Evolutionary conservation across 176 grass and related monocot genomes (phyloP).

Genomic region (Alloteropsis semialata): DNA sequence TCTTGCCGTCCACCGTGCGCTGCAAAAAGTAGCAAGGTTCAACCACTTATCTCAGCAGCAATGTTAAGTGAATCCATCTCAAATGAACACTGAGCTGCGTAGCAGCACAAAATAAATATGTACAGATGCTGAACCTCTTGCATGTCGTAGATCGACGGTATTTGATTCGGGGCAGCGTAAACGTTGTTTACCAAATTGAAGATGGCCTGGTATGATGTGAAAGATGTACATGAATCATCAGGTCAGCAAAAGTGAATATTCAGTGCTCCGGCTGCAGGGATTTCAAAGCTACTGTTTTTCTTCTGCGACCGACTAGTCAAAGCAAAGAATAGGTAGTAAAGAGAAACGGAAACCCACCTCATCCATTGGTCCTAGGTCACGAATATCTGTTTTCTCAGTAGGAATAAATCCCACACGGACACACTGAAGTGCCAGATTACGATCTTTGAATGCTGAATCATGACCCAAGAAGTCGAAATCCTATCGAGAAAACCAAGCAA

Average conservation of each 20-base stretch:
- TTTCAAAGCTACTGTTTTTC: background rate
- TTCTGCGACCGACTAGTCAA: background rate
- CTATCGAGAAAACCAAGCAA: slow-evolving; percentile 20
- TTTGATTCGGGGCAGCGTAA: slow-evolving; percentile 83
- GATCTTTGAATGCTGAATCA: slow-evolving; percentile 94
- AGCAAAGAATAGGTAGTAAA: background rate
- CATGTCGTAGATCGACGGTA: slow-evolving; percentile 76
- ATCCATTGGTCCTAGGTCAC: slow-evolving; percentile 88
- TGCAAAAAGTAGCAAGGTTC: slow-evolving; percentile 22
- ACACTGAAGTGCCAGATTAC: slow-evolving; percentile 63
- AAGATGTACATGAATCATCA: slow-evolving; percentile 14
- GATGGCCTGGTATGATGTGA: slow-evolving; percentile 45
- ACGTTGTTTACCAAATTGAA: slow-evolving; percentile 88
- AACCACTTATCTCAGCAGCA: background rate
- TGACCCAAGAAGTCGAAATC: slow-evolving; percentile 91
- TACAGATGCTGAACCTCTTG: slow-evolving; percentile 55
- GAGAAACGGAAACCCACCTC: slow-evolving; percentile 45
- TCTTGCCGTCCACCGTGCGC: slow-evolving; percentile 85
- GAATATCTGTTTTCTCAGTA: slow-evolving; percentile 77
- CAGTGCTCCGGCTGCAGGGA: background rate
- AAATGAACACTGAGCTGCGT: background rate
- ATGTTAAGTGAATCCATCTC: background rate
- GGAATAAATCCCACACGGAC: slow-evolving; percentile 84
- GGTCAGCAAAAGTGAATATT: background rate
- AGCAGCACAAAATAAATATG: background rate